Percentiles rank a stretch among this genome's conserved stretches.
phyloP scores from a whole-genome alignment of 2,329 filamentous ascomycete genomes.

The Dactylonectria estremocensis region DNA sequence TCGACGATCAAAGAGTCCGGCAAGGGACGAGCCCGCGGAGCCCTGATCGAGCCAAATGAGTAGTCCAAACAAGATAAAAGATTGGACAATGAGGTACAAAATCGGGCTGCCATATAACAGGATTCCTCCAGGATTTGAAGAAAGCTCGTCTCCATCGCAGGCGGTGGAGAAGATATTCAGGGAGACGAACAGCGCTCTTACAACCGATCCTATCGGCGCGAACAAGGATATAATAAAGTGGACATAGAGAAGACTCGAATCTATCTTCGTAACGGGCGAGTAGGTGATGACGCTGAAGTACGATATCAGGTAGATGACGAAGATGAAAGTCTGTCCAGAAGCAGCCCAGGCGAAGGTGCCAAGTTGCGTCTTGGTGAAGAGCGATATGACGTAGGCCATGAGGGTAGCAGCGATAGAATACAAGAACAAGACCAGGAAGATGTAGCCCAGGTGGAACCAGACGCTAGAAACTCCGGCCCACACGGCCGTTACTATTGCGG shows the following conservation, averaged over 20 bases:
- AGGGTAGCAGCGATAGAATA: slow-evolving; percentile 86
- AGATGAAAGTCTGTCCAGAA: slow-evolving; percentile 80
- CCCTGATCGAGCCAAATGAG: slow-evolving; percentile 88
- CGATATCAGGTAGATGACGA: slow-evolving; percentile 79
- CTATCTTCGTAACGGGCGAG: slow-evolving; percentile 77
- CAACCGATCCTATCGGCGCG: slow-evolving; percentile 82
- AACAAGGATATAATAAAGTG: slow-evolving; percentile 83
- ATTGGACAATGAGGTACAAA: slow-evolving; percentile 84
- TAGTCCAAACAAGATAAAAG: slow-evolving; percentile 77
- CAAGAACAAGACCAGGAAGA: slow-evolving; percentile 85
- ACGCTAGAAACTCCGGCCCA: slow-evolving; percentile 75
- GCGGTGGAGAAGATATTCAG: slow-evolving; percentile 89
- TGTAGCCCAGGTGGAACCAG: slow-evolving; percentile 85
- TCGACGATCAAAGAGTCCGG: slow-evolving; percentile 56
- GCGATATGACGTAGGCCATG: slow-evolving; percentile 84
- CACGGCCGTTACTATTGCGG: slow-evolving; percentile 77
- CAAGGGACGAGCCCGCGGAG: slow-evolving; percentile 70
- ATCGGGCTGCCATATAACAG: slow-evolving; percentile 87
- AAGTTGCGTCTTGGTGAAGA: slow-evolving; percentile 84
- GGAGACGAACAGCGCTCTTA: slow-evolving; percentile 81
- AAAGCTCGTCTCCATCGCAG: slow-evolving; percentile 76
- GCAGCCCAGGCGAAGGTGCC: slow-evolving; percentile 89
- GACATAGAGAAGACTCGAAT: slow-evolving; percentile 75
- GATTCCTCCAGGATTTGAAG: slow-evolving; percentile 79
- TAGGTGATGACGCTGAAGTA: slow-evolving; percentile 84